Conservation (phyloP, 352 stramenopile species). For the Phytophthora europaea region DNA sequence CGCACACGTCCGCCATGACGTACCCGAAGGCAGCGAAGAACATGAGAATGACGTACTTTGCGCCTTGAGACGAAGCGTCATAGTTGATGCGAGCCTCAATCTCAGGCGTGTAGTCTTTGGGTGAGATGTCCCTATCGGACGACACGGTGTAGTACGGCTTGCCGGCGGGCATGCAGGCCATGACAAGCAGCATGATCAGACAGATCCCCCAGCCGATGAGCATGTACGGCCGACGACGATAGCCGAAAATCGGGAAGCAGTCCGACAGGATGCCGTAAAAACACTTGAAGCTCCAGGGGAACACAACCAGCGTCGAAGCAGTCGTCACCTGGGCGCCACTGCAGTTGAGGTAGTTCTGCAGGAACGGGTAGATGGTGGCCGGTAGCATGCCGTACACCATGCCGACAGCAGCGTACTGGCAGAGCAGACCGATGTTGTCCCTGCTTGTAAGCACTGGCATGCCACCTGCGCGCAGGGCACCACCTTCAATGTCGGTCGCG, state of each 20-base stretch:
- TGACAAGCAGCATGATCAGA: constrained; percentile 55
- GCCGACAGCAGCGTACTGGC: constrained; percentile 62
- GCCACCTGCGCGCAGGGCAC: constrained; percentile 50
- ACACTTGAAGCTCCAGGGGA: constrained; percentile 45
- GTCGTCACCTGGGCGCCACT: constrained; percentile 35
- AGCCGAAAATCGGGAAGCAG: constrained; percentile 45
- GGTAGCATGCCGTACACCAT: constrained; percentile 60
- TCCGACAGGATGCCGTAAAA: constrained; percentile 44
- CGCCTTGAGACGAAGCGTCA: constrained; percentile 39
- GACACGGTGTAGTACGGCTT: constrained; percentile 63
- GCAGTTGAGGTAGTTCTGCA: constrained; percentile 47
- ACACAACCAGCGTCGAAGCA: constrained; percentile 31
- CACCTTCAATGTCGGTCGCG: constrained; percentile 41
- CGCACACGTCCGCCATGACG: constrained; percentile 47
- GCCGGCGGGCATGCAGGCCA: constrained; percentile 52
- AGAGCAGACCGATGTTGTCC: constrained; percentile 54
- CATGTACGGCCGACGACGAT: constrained; percentile 68
- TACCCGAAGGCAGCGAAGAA: constrained; percentile 56
- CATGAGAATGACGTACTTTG: constrained; percentile 67
- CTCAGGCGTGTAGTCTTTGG: constrained; percentile 38
- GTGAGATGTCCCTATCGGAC: constrained; percentile 35
- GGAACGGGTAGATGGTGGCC: constrained; percentile 43
- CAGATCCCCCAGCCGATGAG: constrained; percentile 65
- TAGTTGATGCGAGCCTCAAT: constrained; percentile 47
- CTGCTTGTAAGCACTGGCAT: constrained; percentile 47